Percentiles rank a stretch among this genome's conserved stretches.
Conservation (phyloP, 176 grass and related monocot species). For the Leersia perrieri region DNA sequence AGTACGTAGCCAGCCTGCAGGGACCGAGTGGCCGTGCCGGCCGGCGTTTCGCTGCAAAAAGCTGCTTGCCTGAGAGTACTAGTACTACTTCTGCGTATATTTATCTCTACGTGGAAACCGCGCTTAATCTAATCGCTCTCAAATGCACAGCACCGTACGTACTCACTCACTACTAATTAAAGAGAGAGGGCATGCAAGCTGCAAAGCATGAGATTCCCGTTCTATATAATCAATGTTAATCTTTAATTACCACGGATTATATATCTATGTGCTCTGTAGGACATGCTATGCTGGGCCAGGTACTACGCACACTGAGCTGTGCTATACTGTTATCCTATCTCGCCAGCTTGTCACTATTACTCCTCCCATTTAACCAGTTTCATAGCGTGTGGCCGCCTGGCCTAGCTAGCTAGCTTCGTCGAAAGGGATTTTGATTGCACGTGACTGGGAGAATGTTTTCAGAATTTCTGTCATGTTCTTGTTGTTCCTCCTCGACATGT, state of each 20-base stretch:
- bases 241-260: neutral
- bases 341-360: neutral
- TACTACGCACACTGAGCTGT: neutral
- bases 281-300: neutral
- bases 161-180: neutral
- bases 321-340: neutral
- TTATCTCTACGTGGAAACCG: conserved; percentile 9
- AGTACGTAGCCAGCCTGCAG: neutral
- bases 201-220: conserved; percentile 11
- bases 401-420: neutral
- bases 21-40: neutral
- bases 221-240: conserved; percentile 1
- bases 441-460: conserved; percentile 34
- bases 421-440: conserved; percentile 4
- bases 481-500: neutral
- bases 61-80: neutral
- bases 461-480: neutral
- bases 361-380: neutral
- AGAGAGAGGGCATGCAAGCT: neutral
- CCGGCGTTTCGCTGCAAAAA: conserved; percentile 7
- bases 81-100: neutral
- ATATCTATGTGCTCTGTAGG: neutral
- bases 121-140: neutral
- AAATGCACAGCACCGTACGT: neutral
- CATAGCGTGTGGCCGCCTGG: neutral